Evolutionary conservation across 2,329 filamentous ascomycete genomes (phyloP).

Genomic region (Neonectria neomacrospora): DNA sequence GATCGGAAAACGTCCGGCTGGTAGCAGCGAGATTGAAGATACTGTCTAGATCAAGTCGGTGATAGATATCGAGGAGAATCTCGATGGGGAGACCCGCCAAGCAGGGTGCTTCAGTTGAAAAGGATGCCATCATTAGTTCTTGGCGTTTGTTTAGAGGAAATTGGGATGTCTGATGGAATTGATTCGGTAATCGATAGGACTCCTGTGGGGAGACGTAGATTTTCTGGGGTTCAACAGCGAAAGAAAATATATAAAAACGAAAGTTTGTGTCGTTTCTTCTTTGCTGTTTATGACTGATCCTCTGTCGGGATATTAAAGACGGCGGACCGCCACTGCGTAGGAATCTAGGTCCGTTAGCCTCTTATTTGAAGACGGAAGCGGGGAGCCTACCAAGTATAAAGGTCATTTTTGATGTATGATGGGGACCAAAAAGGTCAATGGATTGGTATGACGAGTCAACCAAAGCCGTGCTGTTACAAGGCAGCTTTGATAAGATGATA

Average conservation of each 20-base stretch:
- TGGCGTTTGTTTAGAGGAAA: neutral
- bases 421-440: conserved; percentile 10
- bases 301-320: conserved; percentile 21
- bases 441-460: conserved; percentile 13
- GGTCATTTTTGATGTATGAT: conserved; percentile 32
- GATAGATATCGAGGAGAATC: conserved; percentile 60
- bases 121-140: conserved; percentile 32
- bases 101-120: conserved; percentile 24
- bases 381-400: conserved; percentile 26
- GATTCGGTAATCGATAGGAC: neutral
- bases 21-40: conserved; percentile 53
- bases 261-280: conserved; percentile 1
- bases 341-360: conserved; percentile 20
- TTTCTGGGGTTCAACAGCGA: conserved; percentile 10
- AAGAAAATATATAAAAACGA: neutral
- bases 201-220: neutral
- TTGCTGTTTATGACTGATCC: conserved; percentile 14
- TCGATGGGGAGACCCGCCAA: conserved; percentile 56
- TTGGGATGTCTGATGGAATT: neutral
- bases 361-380: neutral
- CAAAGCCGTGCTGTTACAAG: neutral
- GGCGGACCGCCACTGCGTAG: conserved; percentile 18
- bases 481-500: conserved; percentile 1
- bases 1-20: conserved; percentile 51
- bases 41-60: conserved; percentile 55